A percentile compares a stretch with the other conserved stretches of the same genome.
Conservation (phyloP, 306 rosid genomes). For the Prunus mira region DNA sequence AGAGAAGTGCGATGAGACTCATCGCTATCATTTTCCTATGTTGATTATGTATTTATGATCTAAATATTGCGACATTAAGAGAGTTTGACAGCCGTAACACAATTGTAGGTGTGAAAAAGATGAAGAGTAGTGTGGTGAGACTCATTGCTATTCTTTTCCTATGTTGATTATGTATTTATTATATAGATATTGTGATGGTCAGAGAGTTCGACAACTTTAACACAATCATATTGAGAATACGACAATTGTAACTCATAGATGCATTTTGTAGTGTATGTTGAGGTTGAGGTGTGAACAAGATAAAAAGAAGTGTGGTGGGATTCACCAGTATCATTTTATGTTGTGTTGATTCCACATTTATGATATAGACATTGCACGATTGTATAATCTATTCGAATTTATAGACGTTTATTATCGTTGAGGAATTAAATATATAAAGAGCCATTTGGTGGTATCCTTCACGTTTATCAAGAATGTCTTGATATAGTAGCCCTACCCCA, state of each 20-base stretch:
- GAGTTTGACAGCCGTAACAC: neutral
- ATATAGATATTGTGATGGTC: neutral
- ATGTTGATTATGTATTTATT: too few relatives aligned
- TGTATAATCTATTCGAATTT: too few relatives aligned
- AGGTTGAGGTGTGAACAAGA: neutral
- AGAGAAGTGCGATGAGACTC: neutral
- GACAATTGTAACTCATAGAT: neutral
- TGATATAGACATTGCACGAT: too few relatives aligned
- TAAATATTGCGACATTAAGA: neutral
- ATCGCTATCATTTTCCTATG: neutral
- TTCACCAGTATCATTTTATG: too few relatives aligned
- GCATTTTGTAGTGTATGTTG: neutral
- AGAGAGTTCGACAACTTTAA: neutral
- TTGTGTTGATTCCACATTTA: too few relatives aligned
- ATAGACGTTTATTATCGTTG: too few relatives aligned
- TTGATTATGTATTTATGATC: neutral
- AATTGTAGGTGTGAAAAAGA: neutral
- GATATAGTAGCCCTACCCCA: too few relatives aligned
- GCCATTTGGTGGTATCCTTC: too few relatives aligned
- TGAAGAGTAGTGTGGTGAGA: neutral
- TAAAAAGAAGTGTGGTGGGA: neutral
- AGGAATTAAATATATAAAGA: too few relatives aligned
- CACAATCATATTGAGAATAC: neutral
- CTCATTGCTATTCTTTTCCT: too few relatives aligned
- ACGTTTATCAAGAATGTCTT: too few relatives aligned